A percentile compares a stretch with the other conserved stretches of the same genome.
These are phyloP conservation scores for Serendipita sp. DNA, from an alignment of 768 basidiomycete species.

Conservation along the genomic window DNA sequence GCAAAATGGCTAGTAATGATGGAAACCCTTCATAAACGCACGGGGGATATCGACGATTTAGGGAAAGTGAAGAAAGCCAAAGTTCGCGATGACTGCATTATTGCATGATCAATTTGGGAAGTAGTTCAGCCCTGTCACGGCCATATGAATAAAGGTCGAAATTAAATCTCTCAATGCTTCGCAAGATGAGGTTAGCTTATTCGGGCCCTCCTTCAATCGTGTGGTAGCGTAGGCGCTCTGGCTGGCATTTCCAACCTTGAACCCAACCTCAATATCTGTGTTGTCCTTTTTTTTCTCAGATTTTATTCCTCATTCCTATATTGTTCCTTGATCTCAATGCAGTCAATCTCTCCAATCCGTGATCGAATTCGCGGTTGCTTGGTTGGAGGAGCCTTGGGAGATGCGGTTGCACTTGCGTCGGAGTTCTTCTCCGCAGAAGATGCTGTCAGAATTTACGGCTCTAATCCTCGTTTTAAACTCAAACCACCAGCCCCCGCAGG, in stretches of 20 bases:
- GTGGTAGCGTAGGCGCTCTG: not conserved
- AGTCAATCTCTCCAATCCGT: not conserved
- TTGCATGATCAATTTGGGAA: no score
- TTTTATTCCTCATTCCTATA: not conserved
- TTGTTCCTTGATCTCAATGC: no score
- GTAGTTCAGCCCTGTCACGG: no score
- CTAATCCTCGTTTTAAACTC: not conserved
- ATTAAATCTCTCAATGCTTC: no score
- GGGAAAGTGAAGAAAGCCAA: not conserved
- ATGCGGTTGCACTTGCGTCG: not conserved
- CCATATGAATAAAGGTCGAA: no score
- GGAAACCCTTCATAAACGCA: not conserved
- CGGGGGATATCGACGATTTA: not conserved
- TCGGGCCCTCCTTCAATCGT: not conserved
- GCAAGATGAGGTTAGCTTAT: not conserved
- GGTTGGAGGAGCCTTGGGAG: not conserved
- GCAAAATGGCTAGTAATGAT: not conserved
- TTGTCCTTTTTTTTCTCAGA: no score
- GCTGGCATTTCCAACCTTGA: not conserved
- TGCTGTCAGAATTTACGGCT: not conserved
- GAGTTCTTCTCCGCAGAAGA: not conserved
- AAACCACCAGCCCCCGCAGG: not conserved
- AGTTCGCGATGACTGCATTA: no score
- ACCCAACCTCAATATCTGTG: no score
- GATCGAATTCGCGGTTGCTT: not conserved